Evolutionary conservation across 2,329 filamentous ascomycete genomes (phyloP), one percentile per base, ranked within the genome.

Genomic region (Trichophaea hybrida): DNA sequence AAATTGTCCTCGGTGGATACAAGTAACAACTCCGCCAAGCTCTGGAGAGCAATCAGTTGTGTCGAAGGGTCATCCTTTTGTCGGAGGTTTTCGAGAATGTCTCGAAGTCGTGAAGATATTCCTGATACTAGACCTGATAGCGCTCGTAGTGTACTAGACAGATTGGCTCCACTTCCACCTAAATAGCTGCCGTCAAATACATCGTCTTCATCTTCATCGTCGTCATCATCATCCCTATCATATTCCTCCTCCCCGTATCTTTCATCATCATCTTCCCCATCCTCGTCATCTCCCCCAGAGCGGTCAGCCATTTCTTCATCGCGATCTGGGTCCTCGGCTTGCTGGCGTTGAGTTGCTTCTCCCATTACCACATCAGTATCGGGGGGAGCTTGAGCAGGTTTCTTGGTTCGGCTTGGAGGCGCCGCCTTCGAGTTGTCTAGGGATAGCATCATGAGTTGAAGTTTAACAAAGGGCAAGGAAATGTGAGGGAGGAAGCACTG

Each of bases 1-100:
- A 98, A 78, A 66, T 94, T 96, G 70, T 98, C 93, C 73, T 98
- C 93, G 66, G 93, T 97, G 8, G 91, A 95, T 40, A 98, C 87
- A 34, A 98, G 77, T 4, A 98, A 76, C 57, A 97, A 84, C 72
- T 98, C 90, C 0, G 91, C 95, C 5, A 98, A 77, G 67, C 97
- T 91, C 72, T 94, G 88, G 34, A 98, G 75, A 33, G 91, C 93
- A 69, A 96, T 89, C 66, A 95, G 77, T 74, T 98, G 94, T 43
- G 93, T 75, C 0, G 89, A 90, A 5, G 84, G 81, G 65, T 96
- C 88, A 51, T 91, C 87, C 70, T 90, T 91, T 68, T 86, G 83
- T 65, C 85, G 84, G 60, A 98, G 75, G 67, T 84, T 87, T 72
- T 74, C 78, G 62, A 91, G 74, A 55, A 90, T 84, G 61, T 88